Evolutionary conservation across 192 early-diverging fungal genomes (phyloP).

Genomic region (Irineochytrium annulatum): DNA sequence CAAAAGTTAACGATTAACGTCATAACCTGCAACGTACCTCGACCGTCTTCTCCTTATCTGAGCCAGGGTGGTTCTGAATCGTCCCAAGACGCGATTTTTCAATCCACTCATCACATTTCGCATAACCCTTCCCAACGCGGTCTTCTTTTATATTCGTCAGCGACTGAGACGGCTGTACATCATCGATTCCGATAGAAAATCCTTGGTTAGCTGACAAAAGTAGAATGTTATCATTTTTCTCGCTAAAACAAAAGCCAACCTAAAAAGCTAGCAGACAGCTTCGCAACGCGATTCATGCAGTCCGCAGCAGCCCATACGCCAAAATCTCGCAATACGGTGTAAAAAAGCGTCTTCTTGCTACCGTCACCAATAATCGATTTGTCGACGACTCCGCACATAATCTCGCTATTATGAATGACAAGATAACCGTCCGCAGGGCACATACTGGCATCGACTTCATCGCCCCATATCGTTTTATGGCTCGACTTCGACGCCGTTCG

Average conservation of each 20-base stretch:
- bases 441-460: constrained; percentile 41
- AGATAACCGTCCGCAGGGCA: constrained; percentile 88
- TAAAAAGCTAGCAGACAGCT: constrained; percentile 88
- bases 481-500: constrained; percentile 49
- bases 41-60: constrained; percentile 79
- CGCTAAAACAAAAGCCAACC: constrained; percentile 41
- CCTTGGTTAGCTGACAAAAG: constrained; percentile 69
- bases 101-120: constrained; percentile 80
- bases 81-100: constrained; percentile 60
- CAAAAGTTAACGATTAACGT: neutral
- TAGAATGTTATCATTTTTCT: neutral
- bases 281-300: constrained; percentile 91
- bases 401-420: constrained; percentile 88
- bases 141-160: constrained; percentile 76
- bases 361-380: constrained; percentile 96
- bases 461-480: constrained; percentile 18
- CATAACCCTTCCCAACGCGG: constrained; percentile 76
- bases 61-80: constrained; percentile 81
- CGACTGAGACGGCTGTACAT: constrained; percentile 84
- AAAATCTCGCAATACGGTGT: constrained; percentile 87
- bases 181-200: constrained; percentile 97
- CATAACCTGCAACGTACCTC: constrained; percentile 48
- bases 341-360: constrained; percentile 93
- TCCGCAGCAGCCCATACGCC: constrained; percentile 79
- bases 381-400: constrained; percentile 91